These are phyloP conservation scores for Pythium dissimile DNA, from an alignment of 352 stramenopile genomes.

Conservation along the genomic window DNA sequence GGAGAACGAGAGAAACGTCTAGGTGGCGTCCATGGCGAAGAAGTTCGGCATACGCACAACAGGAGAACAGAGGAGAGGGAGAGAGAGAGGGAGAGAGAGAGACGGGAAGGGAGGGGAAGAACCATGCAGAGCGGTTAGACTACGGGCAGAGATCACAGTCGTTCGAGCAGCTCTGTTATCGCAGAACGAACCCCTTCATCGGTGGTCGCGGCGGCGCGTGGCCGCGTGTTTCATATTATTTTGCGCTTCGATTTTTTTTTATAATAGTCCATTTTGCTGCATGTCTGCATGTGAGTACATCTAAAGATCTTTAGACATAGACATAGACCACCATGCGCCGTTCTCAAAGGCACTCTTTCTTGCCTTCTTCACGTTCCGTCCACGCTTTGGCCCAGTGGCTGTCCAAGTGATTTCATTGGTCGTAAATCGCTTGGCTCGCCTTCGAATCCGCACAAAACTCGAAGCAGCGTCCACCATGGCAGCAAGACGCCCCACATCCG, in stretches of 20 bases:
- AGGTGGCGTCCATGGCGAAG: too few relatives aligned
- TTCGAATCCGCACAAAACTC: background rate
- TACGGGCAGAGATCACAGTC: too few relatives aligned
- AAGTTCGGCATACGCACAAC: background rate
- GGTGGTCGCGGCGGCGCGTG: too few relatives aligned
- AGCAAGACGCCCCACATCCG: background rate
- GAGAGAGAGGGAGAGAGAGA: background rate
- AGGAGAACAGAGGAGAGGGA: background rate
- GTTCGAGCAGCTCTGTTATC: too few relatives aligned
- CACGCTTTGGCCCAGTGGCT: too few relatives aligned
- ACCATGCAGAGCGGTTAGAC: too few relatives aligned
- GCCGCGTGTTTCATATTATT: conserved; percentile 5
- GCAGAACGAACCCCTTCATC: too few relatives aligned
- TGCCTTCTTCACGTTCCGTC: background rate
- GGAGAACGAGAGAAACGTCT: background rate
- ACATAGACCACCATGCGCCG: too few relatives aligned
- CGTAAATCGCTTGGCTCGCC: background rate
- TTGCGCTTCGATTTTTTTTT: conserved; percentile 8
- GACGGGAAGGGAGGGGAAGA: background rate
- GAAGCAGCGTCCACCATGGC: conserved; percentile 11
- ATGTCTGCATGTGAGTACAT: background rate
- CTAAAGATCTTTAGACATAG: too few relatives aligned
- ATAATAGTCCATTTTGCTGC: conserved; percentile 1
- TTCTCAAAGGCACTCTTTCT: too few relatives aligned
- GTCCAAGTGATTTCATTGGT: background rate